Evolutionary conservation across 2,329 filamentous ascomycete species (phyloP), one percentile per base, ranked within the genome.

Genomic region (Paecilomyces variotii): DNA sequence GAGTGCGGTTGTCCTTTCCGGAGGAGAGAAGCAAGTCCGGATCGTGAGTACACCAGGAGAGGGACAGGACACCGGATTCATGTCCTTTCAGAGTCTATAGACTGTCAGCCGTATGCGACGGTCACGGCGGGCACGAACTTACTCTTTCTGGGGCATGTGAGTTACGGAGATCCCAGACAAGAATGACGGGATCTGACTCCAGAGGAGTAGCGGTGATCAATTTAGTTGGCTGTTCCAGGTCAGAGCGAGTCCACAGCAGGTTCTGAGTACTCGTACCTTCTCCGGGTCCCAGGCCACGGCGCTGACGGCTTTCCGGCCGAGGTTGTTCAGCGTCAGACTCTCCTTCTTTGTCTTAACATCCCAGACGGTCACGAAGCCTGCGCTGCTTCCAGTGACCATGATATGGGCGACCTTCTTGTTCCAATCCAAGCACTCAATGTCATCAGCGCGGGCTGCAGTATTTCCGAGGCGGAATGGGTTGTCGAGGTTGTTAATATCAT

Each of bases 401-500:
- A 99, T 99, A 72, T 99, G 93, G 12, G 93, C 86, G 50, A 97
- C 93, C 78, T 96, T 97, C 71, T 91, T 92, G 77, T 99, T 99
- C 95, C 95, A 99, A 66, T 96, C 93, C 61, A 99, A 81, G 65
- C 92, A 96, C 69, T 97, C 94, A 64, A 97, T 90, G 67, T 99
- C 94, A 69, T 97, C 93, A 45, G 91, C 89, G 70, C 93, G 88
- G 63, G 91, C 92, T 50, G 90, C 90, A 39, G 89, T 84, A 64
- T 90, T 95, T 60, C 94, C 94, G 32, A 99, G 81, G 63, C 92
- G 86, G 77, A 95, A 96, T 4, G 93, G 90, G 71, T 89, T 94
- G 59, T 85, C 84, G 65, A 92, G 84, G 73, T 97, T 92, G 76
- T 95, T 91, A 66, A 97, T 80, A 70, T 99, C 93, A 80, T 94